phyloP scores from a whole-genome alignment of 2,329 filamentous ascomycete genomes.

The Neonectria coccinea region DNA sequence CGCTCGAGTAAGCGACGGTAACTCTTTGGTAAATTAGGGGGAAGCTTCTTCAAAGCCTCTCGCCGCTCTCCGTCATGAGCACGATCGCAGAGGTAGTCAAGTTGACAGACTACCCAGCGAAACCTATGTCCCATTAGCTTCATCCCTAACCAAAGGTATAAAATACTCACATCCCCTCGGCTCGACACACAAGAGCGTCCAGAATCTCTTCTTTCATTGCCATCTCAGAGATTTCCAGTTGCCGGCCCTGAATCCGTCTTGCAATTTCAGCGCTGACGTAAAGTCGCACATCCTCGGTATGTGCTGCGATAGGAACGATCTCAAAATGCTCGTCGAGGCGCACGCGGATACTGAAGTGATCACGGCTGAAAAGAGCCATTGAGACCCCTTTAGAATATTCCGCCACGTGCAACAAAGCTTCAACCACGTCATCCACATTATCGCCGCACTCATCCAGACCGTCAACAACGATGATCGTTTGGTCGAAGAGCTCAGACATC shows the following conservation, averaged over 20 bases:
- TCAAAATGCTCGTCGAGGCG: too few relatives aligned
- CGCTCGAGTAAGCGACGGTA: slow-evolving; percentile 30
- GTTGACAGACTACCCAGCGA: slow-evolving; percentile 38
- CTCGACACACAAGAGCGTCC: slow-evolving; percentile 4
- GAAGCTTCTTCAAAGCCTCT: slow-evolving; percentile 27
- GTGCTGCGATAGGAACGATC: slow-evolving; percentile 13
- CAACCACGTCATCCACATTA: slow-evolving; percentile 2
- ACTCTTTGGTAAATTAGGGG: slow-evolving; percentile 7
- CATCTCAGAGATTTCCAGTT: slow-evolving; percentile 9
- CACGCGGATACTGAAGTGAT: slow-evolving; percentile 17
- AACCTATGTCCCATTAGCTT: slow-evolving; percentile 17
- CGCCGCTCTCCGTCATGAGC: slow-evolving; percentile 19
- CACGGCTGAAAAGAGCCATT: slow-evolving; percentile 27
- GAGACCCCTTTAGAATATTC: neutral
- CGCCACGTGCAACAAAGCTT: neutral
- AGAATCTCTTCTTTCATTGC: slow-evolving; percentile 28
- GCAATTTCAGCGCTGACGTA: slow-evolving; percentile 28
- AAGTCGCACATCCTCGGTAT: slow-evolving; percentile 20
- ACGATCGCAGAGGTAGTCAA: slow-evolving; percentile 34
- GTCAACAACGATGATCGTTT: slow-evolving; percentile 17
- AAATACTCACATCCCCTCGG: slow-evolving; percentile 28
- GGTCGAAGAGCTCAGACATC: slow-evolving; percentile 7
- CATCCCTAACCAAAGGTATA: neutral
- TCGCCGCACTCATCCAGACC: slow-evolving; percentile 25
- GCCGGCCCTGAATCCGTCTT: slow-evolving; percentile 7